Evolutionary conservation across 495 filamentous ascomycete genomes (phyloP), one percentile per base, ranked within the genome.

Genomic region (Annulohypoxylon bovei): DNA sequence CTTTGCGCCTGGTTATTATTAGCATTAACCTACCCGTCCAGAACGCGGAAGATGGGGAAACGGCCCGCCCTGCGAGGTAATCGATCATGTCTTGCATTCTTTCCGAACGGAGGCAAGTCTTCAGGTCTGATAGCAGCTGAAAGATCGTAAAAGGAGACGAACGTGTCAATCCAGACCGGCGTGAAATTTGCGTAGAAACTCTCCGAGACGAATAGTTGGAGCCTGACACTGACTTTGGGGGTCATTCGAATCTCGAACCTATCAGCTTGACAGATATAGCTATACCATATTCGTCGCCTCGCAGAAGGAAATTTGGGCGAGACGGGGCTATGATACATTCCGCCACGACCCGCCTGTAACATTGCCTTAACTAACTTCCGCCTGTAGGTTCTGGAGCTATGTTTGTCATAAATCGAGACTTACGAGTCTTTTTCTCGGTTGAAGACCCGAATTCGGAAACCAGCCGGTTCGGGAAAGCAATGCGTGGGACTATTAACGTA

Each of bases 401-500:
- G 28, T 65, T 14, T 37, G 53, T 61, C 14, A 39, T 37, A 46
- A 60, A 62, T 63, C 27, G 54, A 44, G 44, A 71, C 50, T 67
- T 63, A 53, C 63, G 58, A 67, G 53, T 49, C 53, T 6, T 55
- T 40, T 62, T 28, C 23, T 71, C 69, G 69, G 69, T 55, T 44
- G 64, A 67, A 22, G 69, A 61, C 23, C 64, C 69, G 64, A 65
- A 72, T 67, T 37, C 47, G 63, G 69, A 16, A 68, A 61, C 28
- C 54, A 33, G 54, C 64, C 54, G 47, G n/a, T 50, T 68, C 46
- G 59, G 59, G 60, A 7, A 54, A 68, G 40, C 16, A 60, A 68
- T 61, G 64, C 64, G 49, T 56, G 69, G 64, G 39, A 61, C 60
- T 67, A 65, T 56, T 49, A 46, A 46, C 18, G 69, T 72, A 61